Percentiles rank a stretch among this genome's conserved stretches.
These are phyloP conservation scores for Pichia insulana DNA, from an alignment of 805 yeast species.

Conservation along the genomic window DNA sequence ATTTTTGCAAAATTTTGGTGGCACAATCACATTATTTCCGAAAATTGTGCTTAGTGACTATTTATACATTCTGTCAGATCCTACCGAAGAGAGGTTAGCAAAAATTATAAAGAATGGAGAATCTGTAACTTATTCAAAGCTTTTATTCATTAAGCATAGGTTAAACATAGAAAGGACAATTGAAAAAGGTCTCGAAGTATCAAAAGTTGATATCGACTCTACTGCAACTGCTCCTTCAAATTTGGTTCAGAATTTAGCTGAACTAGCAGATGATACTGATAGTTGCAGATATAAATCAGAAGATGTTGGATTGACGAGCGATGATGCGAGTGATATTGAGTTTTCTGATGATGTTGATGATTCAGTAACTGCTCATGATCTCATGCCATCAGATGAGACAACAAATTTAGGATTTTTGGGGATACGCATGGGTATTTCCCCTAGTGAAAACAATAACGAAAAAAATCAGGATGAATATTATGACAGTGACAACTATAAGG, in stretches of 20 bases:
- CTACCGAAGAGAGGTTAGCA: constrained; percentile 47
- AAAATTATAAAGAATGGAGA: constrained; percentile 56
- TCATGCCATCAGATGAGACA: not conserved
- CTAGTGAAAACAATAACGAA: not conserved
- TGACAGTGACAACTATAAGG: constrained; percentile 5
- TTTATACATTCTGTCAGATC: constrained; percentile 58
- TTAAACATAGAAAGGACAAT: constrained; percentile 57
- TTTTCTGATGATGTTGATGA: not conserved
- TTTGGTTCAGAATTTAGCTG: constrained; percentile 5
- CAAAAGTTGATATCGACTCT: constrained; percentile 7
- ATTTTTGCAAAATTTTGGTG: constrained; percentile 66
- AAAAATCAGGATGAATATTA: constrained; percentile 3
- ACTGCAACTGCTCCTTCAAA: constrained; percentile 6
- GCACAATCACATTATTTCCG: constrained; percentile 73
- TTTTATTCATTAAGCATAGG: constrained; percentile 57
- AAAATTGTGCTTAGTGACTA: constrained; percentile 51
- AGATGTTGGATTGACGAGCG: constrained; percentile 3
- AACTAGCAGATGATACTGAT: constrained; percentile 1
- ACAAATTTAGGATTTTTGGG: constrained; percentile 13
- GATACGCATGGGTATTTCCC: constrained; percentile 7
- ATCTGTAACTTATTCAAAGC: constrained; percentile 54
- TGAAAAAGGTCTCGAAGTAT: constrained; percentile 33
- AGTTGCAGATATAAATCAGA: constrained; percentile 14
- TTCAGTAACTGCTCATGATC: not conserved
- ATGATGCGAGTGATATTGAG: constrained; percentile 10